Evolutionary conservation across 2,329 filamentous ascomycete species (phyloP), one percentile per base, ranked within the genome.

Genomic region (Talaromyces funiculosus): DNA sequence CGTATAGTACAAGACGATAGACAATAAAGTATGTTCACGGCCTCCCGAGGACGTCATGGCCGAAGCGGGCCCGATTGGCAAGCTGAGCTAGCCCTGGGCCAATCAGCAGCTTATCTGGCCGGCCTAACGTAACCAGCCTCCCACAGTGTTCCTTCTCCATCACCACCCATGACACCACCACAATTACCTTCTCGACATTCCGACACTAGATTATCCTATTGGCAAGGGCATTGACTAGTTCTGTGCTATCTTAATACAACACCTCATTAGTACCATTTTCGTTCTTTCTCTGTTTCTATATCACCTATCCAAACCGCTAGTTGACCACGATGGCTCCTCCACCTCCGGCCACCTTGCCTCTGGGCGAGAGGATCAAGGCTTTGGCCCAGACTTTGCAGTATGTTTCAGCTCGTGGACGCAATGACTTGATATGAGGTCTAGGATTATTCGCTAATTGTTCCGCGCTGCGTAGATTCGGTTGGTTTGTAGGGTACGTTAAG

Each of bases 371-470:
- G 72, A 79, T 96, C 63, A 77, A 90, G 69, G 82, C 84, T 68
- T 83, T 97, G 67, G 92, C 88, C 67, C 87, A 96, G 77, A 97
- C 92, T 49, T 82, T 97, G 67, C 94, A 97, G 81, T 99, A 75
- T 69, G 93, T 89, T 51, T 43, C 18, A 14, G 8, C 12, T 57
- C 8, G 16, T 33, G 26, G 31, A 24, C 45, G 47, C 38, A 31
- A 31, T 53, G 35, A 31, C 20, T 51, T 35, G 10, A 20, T 14
- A 22, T 33, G n/a, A 51, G n/a, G 29, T 35, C n/a, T 18, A 18
- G 14, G 47, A 16, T 29, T 3, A 56, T 31, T n/a, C 29, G 6
- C 59, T 61, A 53, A 61, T 26, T 31, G 16, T 14, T 26, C 26
- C 14, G 22, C 26, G 20, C 26, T 47, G 71, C 10, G 65, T 63